Conservation (phyloP, 2,329 filamentous ascomycete species). For the Paracamarosporium sp. region DNA sequence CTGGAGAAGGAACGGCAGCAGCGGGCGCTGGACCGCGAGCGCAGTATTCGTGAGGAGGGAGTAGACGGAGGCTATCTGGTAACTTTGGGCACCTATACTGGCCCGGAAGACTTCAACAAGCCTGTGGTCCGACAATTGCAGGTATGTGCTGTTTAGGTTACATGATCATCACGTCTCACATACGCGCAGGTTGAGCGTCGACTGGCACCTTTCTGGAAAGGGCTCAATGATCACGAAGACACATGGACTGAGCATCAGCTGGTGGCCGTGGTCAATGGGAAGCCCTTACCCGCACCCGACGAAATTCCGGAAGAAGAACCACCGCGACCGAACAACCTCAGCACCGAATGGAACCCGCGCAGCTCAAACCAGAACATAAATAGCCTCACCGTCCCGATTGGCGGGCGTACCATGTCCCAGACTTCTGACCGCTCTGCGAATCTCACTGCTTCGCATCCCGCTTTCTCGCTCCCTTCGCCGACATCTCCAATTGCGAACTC, state of each 20-base stretch:
- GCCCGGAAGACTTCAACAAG: conserved; percentile 93
- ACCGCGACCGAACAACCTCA: conserved; percentile 51
- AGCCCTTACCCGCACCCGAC: conserved; percentile 84
- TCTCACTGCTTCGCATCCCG: conserved; percentile 66
- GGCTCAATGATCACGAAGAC: conserved; percentile 84
- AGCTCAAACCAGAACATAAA: conserved; percentile 69
- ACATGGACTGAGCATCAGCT: conserved; percentile 95
- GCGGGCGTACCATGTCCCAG: conserved; percentile 76
- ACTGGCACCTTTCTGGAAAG: conserved; percentile 94
- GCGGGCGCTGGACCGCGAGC: conserved; percentile 83
- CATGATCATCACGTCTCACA: conserved; percentile 21
- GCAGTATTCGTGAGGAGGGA: conserved; percentile 88
- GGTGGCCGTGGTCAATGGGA: conserved; percentile 84
- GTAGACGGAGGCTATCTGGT: conserved; percentile 95
- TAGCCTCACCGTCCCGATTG: conserved; percentile 80
- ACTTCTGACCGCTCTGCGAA: conserved; percentile 73
- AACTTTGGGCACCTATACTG: conserved; percentile 91
- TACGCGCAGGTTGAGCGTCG: conserved; percentile 82
- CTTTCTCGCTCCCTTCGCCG: conserved; percentile 67
- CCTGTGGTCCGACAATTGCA: conserved; percentile 85
- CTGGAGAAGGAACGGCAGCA: conserved; percentile 80
- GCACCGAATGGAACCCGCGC: conserved; percentile 51
- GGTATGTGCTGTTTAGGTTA: conserved; percentile 61
- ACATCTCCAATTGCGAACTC: conserved; percentile 60
- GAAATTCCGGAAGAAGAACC: conserved; percentile 76